These are phyloP conservation scores for Berberis vulgaris DNA, from an alignment of 164 flowering plant genomes.

Conservation along the genomic window DNA sequence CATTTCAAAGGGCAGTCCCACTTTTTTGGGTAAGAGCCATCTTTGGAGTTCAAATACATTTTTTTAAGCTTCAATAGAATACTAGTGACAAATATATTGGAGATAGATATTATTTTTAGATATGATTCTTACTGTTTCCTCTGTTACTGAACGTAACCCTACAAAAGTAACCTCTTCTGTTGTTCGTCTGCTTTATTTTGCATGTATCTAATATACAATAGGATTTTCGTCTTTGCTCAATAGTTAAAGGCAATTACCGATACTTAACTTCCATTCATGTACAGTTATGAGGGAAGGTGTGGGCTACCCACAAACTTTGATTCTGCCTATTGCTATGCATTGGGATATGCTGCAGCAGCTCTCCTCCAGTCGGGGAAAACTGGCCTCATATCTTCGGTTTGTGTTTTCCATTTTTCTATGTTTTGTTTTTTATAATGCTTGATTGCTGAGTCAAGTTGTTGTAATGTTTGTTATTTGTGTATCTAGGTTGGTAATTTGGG, in stretches of 20 bases:
- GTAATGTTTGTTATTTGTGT: background rate
- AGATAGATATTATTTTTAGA: background rate
- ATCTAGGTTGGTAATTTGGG: conserved; percentile 81
- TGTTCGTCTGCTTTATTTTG: background rate
- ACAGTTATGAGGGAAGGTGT: conserved; percentile 96
- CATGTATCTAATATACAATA: background rate
- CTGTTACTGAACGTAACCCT: no score
- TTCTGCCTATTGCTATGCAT: conserved; percentile 82
- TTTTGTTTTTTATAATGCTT: background rate
- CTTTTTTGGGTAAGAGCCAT: conserved; percentile 75
- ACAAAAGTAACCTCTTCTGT: no score
- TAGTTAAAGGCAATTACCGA: no score
- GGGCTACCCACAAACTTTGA: conserved; percentile 96
- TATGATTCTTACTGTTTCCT: background rate
- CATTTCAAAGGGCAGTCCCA: conserved; percentile 93
- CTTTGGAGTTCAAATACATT: background rate
- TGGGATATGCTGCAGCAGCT: conserved; percentile 93
- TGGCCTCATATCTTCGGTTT: conserved; percentile 88
- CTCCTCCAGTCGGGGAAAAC: conserved; percentile 85
- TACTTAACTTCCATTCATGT: background rate
- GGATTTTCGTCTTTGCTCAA: background rate
- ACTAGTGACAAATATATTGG: background rate
- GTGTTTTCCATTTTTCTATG: conserved; percentile 16
- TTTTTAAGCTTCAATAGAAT: background rate
- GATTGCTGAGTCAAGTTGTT: background rate